Evolutionary conservation across 2,329 filamentous ascomycete species (phyloP), one percentile per base, ranked within the genome.

Genomic region (Penicillium sp.): DNA sequence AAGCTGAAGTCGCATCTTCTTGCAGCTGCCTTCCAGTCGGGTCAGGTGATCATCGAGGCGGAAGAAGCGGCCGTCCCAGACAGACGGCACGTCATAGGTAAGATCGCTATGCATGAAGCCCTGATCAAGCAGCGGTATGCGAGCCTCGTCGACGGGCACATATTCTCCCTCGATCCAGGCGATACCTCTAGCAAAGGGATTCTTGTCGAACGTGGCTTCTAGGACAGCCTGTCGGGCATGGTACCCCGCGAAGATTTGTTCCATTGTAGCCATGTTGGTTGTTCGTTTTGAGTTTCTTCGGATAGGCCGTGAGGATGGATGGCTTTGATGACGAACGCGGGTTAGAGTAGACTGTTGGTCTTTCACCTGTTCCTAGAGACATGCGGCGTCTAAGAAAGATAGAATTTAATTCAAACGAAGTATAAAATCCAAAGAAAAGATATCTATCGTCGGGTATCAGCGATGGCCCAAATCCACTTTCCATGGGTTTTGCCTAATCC

Each of bases 11-110:
- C 78, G 73, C 50, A 81, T 66, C 64, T 81, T 81, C 8, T 58
- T 60, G 60, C 77, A 79, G 62, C 72, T 77, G 0, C 61, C 61
- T n/a, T 77, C 71, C 0, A 81, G 65, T 5, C 79, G 74, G 20
- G 64, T 62, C 1, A 81, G 61, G 59, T 81, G 79, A 55, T 81
- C 77, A 45, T 80, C 76, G 0, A 81, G 74, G 0, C 79, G 78
- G 67, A 81, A 81, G 62, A 79, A 79, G 1, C 75, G 76, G 0
- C 79, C 77, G 48, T 81, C 77, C 79, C 79, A 81, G 24, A 81
- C 76, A 0, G 78, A 65, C 0, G 78, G 77, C 0, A 81, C 79
- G 49, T 81, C 79, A 63, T 81, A 81, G 1, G 79, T 81, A 1
- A 81, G 62, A 47, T 81, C 79, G 64, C 78, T 75, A 63, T 78